phyloP scores from a whole-genome alignment of 1,139 yeast genomes.

The Candida gigantensis region DNA sequence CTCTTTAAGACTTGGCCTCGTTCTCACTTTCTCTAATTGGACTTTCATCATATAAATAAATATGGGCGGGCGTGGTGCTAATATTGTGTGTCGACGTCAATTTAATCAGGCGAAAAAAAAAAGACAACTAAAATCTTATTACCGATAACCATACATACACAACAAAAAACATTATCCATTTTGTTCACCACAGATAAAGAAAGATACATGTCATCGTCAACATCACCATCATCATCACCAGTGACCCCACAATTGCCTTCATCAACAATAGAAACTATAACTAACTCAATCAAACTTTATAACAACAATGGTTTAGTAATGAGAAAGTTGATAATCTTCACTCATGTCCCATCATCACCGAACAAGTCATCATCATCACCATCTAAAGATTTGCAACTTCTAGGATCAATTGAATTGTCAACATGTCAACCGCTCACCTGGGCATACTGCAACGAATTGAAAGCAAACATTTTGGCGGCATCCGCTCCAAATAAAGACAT shows the following conservation, averaged over 20 bases:
- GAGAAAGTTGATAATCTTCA: neutral
- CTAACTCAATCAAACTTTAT: neutral
- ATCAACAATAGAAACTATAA: neutral
- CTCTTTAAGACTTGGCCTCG: too few relatives aligned
- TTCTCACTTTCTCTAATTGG: too few relatives aligned
- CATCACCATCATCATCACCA: neutral
- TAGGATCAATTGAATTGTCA: constrained; percentile 3
- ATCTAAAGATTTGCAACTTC: constrained; percentile 4
- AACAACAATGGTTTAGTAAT: neutral
- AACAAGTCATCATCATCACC: constrained; percentile 1
- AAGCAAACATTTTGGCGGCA: neutral
- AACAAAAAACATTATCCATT: neutral
- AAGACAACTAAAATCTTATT: too few relatives aligned
- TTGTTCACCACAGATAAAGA: neutral
- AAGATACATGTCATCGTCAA: too few relatives aligned
- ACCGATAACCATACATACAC: neutral
- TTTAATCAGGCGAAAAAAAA: too few relatives aligned
- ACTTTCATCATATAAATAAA: too few relatives aligned
- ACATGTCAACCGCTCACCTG: constrained; percentile 4
- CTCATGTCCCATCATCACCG: neutral
- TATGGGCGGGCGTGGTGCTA: too few relatives aligned
- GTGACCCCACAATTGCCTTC: neutral
- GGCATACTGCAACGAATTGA: neutral
- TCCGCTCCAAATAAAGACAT: neutral
- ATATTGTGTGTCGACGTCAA: too few relatives aligned